Evolutionary conservation across 768 basidiomycete genomes (phyloP).

Genomic region (Leccinum disarticulatum): DNA sequence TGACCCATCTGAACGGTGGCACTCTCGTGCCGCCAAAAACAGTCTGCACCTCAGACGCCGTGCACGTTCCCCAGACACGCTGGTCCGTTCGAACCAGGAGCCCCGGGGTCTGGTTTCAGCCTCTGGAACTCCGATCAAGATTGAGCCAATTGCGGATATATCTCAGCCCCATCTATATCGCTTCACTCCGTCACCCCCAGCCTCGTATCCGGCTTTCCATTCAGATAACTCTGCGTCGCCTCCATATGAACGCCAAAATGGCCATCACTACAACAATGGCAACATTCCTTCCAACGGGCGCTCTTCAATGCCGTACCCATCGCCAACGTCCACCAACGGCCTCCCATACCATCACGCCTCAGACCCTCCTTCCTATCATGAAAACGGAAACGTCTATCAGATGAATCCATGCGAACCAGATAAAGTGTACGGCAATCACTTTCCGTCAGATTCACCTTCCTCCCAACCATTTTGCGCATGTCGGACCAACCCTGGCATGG

Average conservation of each 20-base stretch:
- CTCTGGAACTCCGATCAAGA: constrained; percentile 64
- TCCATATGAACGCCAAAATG: constrained; percentile 35
- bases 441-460: constrained; percentile 30
- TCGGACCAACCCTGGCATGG: constrained; percentile 59
- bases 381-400: constrained; percentile 37
- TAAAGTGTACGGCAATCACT: constrained; percentile 35
- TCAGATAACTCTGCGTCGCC: constrained; percentile 40
- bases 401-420: constrained; percentile 36
- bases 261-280: constrained; percentile 34
- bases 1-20: constrained; percentile 83
- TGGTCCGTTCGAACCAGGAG: constrained; percentile 34
- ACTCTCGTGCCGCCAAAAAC: constrained; percentile 77
- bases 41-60: constrained; percentile 44
- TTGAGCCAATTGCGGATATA: constrained; percentile 55
- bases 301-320: constrained; percentile 34
- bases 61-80: constrained; percentile 37
- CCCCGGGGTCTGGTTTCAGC: constrained; percentile 42
- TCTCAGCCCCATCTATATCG: constrained; percentile 59
- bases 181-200: constrained; percentile 62
- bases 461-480: constrained; percentile 55
- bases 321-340: constrained; percentile 35
- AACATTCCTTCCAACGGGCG: constrained; percentile 30
- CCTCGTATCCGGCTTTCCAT: constrained; percentile 54
- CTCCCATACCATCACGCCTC: constrained; percentile 36
- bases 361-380: constrained; percentile 34